A percentile compares a stretch with the other conserved stretches of the same genome.
Evolutionary conservation across 208 protist genomes (phyloP).

Genomic region (Trypanosoma mega): DNA sequence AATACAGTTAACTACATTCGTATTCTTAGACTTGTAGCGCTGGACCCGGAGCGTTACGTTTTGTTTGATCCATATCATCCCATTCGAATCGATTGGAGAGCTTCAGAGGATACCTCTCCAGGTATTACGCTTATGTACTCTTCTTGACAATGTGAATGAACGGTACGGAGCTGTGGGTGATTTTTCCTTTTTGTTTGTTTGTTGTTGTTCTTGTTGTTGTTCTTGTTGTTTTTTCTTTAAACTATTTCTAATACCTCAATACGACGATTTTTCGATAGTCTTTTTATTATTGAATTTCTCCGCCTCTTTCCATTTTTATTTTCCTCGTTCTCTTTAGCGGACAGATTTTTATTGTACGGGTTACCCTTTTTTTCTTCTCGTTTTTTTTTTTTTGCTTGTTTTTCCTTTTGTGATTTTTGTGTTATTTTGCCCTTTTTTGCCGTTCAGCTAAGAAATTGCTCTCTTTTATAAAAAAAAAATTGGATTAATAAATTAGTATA

Average conservation of each 20-base stretch:
- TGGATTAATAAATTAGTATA: neutral
- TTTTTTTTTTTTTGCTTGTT: constrained; percentile 13
- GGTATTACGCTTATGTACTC: neutral
- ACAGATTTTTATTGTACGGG: too few species aligned
- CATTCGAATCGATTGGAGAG: constrained; percentile 21
- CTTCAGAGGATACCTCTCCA: constrained; percentile 17
- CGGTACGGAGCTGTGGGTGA: neutral
- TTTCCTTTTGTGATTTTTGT: neutral
- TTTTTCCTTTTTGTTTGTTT: constrained; percentile 7
- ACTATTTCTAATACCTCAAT: too few species aligned
- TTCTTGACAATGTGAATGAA: neutral
- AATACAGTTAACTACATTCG: constrained; percentile 65
- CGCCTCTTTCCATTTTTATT: too few species aligned
- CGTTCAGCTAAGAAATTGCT: too few species aligned
- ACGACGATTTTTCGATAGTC: too few species aligned
- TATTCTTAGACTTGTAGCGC: constrained; percentile 26
- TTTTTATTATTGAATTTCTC: too few species aligned
- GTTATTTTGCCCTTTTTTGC: too few species aligned
- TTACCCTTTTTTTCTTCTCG: too few species aligned
- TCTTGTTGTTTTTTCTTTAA: too few species aligned
- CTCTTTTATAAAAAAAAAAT: neutral
- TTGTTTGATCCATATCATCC: constrained; percentile 32
- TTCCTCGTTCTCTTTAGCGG: too few species aligned
- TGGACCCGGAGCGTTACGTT: constrained; percentile 26
- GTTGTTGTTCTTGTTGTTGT: too few species aligned